Evolutionary conservation across 345 rosid species (phyloP).

Genomic region (Litchi chinensis): DNA sequence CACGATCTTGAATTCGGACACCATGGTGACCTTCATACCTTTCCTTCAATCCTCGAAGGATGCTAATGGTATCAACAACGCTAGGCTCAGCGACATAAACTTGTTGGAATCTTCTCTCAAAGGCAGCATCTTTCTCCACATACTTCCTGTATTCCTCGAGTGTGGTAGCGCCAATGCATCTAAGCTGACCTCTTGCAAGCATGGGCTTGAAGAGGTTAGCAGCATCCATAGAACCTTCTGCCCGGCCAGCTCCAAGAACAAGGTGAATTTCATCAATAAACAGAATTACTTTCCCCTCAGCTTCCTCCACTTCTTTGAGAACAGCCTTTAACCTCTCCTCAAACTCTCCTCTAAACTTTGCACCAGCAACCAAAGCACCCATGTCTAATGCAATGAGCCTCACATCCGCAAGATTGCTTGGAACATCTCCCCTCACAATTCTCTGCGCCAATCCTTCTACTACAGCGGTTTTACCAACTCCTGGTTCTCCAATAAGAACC

Average conservation of each 20-base stretch:
- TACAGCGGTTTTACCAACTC: slow-evolving; percentile 94
- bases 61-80: slow-evolving; percentile 76
- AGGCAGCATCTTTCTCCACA: slow-evolving; percentile 97
- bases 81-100: slow-evolving; percentile 95
- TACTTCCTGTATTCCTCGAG: slow-evolving; percentile 93
- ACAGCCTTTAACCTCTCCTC: slow-evolving; percentile 86
- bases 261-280: slow-evolving; percentile 95
- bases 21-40: slow-evolving; percentile 96
- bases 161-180: slow-evolving; percentile 94
- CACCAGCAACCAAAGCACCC: slow-evolving; percentile 90
- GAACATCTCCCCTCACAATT: slow-evolving; percentile 85
- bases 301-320: slow-evolving; percentile 91
- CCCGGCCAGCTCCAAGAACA: slow-evolving; percentile 95
- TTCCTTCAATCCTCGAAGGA: slow-evolving; percentile 92
- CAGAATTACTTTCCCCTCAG: slow-evolving; percentile 88
- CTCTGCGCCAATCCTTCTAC: slow-evolving; percentile 95
- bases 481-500: slow-evolving; percentile 93
- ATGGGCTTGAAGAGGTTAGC: slow-evolving; percentile 93
- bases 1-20: slow-evolving; percentile 83
- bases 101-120: slow-evolving; percentile 90
- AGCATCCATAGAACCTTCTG: slow-evolving; percentile 96
- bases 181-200: slow-evolving; percentile 94
- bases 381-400: slow-evolving; percentile 83
- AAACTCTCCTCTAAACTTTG: slow-evolving; percentile 88
- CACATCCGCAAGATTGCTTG: slow-evolving; percentile 83